Evolutionary conservation across 805 yeast species (phyloP).

Genomic region (Naumovozyma baii): DNA sequence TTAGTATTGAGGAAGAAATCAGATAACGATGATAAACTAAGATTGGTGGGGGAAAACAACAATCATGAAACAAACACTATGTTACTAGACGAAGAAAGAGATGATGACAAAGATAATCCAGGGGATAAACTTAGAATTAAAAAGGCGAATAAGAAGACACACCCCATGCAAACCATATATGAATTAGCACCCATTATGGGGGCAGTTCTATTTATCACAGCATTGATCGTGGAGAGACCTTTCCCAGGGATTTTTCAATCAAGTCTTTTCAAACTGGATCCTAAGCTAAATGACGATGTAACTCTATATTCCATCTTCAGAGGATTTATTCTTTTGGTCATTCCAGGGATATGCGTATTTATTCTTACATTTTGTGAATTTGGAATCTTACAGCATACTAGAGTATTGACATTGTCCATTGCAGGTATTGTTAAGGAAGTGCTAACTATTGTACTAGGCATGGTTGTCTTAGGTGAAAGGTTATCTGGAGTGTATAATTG

Average conservation of each 20-base stretch:
- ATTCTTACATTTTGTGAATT: constrained; percentile 85
- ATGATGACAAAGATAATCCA: neutral
- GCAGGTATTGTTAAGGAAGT: constrained; percentile 93
- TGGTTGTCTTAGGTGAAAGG: constrained; percentile 62
- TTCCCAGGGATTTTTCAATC: constrained; percentile 20
- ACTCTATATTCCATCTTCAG: constrained; percentile 31
- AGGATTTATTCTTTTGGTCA: constrained; percentile 49
- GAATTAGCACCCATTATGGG: constrained; percentile 83
- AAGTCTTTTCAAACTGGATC: constrained; percentile 14
- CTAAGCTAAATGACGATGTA: constrained; percentile 4
- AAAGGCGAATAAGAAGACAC: constrained; percentile 33
- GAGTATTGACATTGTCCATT: constrained; percentile 75
- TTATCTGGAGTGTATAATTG: constrained; percentile 53
- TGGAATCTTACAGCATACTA: constrained; percentile 68
- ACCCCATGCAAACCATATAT: constrained; percentile 77
- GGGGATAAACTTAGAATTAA: neutral
- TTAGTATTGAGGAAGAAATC: constrained; percentile 55
- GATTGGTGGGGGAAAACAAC: too few relatives aligned
- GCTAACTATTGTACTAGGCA: constrained; percentile 63
- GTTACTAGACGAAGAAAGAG: neutral
- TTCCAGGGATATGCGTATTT: constrained; percentile 85
- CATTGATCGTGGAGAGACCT: constrained; percentile 59
- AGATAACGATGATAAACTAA: constrained; percentile 21
- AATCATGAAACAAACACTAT: neutral
- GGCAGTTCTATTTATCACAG: constrained; percentile 47